Percentiles rank a stretch among this genome's conserved stretches.
These are phyloP conservation scores for Lactifluus piperatus DNA, from an alignment of 768 basidiomycete species.

Conservation along the genomic window DNA sequence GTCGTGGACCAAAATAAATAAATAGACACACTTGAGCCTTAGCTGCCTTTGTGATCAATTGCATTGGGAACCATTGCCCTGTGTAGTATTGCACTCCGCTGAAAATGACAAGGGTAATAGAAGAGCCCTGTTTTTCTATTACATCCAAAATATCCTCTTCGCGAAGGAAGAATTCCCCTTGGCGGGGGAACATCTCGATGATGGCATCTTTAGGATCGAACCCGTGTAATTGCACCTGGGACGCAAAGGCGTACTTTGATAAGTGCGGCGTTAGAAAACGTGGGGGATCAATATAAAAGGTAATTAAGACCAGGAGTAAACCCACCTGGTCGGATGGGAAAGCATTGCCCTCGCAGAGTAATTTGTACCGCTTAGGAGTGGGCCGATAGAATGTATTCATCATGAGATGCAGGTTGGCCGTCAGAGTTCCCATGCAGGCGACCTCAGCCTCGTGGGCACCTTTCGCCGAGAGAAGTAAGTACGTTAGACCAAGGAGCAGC, in stretches of 20 bases:
- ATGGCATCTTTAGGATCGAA: constrained; percentile 65
- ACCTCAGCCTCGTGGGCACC: constrained; percentile 87
- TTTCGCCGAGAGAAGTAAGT: constrained; percentile 29
- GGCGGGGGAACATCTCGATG: constrained; percentile 69
- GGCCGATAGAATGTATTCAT: constrained; percentile 94
- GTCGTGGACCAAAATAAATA: background rate
- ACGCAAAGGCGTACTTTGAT: constrained; percentile 85
- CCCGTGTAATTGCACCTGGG: constrained; percentile 80
- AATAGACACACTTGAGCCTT: constrained; percentile 57
- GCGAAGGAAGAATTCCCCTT: constrained; percentile 77
- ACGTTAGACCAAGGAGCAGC: background rate
- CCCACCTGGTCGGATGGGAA: constrained; percentile 95
- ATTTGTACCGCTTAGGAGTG: constrained; percentile 76
- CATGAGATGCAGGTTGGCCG: constrained; percentile 92
- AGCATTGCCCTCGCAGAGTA: constrained; percentile 87
- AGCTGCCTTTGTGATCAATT: constrained; percentile 73
- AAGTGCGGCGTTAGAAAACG: constrained; percentile 1
- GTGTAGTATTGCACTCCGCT: constrained; percentile 97
- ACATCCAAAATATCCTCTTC: constrained; percentile 79
- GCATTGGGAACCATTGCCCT: constrained; percentile 89
- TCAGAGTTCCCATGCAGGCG: constrained; percentile 91
- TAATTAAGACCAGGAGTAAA: constrained; percentile 6
- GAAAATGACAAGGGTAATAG: constrained; percentile 86
- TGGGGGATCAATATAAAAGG: background rate
- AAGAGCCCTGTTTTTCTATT: constrained; percentile 62